Base-by-base conservation (phyloP, 2,329 filamentous ascomycete species). In the Thermoascus crustaceus region DNA sequence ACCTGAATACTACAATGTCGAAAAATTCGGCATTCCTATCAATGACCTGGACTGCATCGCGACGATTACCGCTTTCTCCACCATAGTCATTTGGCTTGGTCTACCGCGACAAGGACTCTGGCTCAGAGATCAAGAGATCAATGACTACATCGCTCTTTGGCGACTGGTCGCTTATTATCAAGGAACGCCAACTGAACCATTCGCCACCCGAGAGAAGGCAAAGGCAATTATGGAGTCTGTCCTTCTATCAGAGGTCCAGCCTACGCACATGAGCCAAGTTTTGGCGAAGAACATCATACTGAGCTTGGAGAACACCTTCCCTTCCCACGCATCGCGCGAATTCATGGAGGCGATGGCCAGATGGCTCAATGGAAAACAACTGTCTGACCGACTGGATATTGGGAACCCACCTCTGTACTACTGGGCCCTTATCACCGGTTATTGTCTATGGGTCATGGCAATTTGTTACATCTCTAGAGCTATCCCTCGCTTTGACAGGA, bases 221-320 rank as follows among this genome's bases (percentile, higher is more conserved):
- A 76, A 71, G 44, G 64, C 65, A 2, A 71, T 78, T 50, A 80
- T 86, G 74, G 82, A 88, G 46, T 75, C 73, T 0, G 61, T 87
- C 1, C 56, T 85, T 11, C 60, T 75, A 18, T 70, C 78, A 18
- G 83, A 88, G 55, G 70, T 87, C 13, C 53, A 72, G 17, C 83
- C 84, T 0, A 78, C 75, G 0, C 60, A 69, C 1, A 81, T 72
- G 13, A 80, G 75, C 0, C 69, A 69, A 30, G 66, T 79, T 5
- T 67, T 89, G 17, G 81, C 81, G 3, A 81, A 82, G 56, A 89
- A 88, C 52, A 81, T 88, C 49, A 78, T 89, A 46, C 69, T 74
- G 3, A 73, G 74, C 3, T 66, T 88, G n/a, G 70, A 80, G 46
- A 67, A 71, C 32, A 73, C 76, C 25, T 74, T 82, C 0, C 84